phyloP scores from a whole-genome alignment of 2,329 filamentous ascomycete genomes.

The Botrytis fragariae region DNA sequence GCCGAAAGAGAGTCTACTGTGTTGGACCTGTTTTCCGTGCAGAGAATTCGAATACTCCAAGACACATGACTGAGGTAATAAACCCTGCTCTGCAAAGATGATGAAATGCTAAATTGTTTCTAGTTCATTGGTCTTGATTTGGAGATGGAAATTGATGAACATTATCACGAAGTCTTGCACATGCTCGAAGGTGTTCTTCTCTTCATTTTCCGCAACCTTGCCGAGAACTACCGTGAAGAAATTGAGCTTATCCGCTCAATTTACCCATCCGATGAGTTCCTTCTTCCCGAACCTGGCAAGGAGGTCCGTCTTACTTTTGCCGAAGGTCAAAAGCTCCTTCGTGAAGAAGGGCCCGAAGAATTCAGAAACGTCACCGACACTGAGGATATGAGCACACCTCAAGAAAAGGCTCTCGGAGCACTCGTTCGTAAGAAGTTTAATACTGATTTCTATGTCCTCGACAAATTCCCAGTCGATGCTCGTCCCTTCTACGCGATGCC shows the following conservation, averaged over 20 bases:
- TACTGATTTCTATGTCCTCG: conserved; percentile 94
- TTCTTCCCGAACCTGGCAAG: conserved; percentile 71
- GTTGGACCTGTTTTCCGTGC: conserved; percentile 80
- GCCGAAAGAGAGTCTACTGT: conserved; percentile 73
- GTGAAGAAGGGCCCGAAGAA: conserved; percentile 68
- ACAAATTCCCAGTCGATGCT: conserved; percentile 89
- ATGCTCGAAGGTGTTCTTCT: conserved; percentile 73
- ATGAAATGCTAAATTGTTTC: conserved; percentile 9
- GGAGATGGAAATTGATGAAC: conserved; percentile 82
- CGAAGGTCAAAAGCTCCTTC: conserved; percentile 73
- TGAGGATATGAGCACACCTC: conserved; percentile 76
- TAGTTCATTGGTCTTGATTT: conserved; percentile 83
- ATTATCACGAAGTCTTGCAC: conserved; percentile 72
- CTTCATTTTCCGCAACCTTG: conserved; percentile 74
- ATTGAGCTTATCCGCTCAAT: conserved; percentile 69
- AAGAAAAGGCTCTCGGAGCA: conserved; percentile 85
- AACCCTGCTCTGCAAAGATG: background rate
- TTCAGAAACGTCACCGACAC: conserved; percentile 67
- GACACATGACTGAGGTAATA: conserved; percentile 74
- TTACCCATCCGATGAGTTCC: conserved; percentile 75
- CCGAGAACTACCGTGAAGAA: conserved; percentile 60
- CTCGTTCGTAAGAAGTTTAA: conserved; percentile 85
- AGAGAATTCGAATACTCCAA: conserved; percentile 81
- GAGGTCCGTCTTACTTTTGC: conserved; percentile 75
- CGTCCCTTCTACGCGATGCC: conserved; percentile 92